Evolutionary conservation across 2,329 filamentous ascomycete species (phyloP).

Genomic region (Amauroascus verrucosus): DNA sequence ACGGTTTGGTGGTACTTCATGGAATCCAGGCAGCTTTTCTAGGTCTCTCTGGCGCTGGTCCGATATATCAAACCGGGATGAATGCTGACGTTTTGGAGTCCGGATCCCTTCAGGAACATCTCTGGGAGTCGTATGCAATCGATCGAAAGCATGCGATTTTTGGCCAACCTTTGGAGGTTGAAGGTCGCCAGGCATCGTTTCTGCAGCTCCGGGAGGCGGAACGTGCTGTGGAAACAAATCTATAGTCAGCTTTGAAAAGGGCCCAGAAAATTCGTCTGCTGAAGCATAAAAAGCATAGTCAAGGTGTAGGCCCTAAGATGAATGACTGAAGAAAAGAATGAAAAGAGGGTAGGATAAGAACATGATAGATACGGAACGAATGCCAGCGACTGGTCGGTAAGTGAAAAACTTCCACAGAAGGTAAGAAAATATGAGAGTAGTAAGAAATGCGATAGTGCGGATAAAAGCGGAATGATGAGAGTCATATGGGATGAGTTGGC

Average conservation of each 20-base stretch:
- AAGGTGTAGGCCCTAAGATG: not conserved
- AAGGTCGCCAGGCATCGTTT: slow-evolving; percentile 96
- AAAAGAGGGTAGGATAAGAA: not conserved
- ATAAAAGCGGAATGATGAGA: too few species aligned
- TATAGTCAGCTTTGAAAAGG: slow-evolving; percentile 2
- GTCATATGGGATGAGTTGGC: too few species aligned
- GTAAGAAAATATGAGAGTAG: too few species aligned
- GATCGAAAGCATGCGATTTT: slow-evolving; percentile 81
- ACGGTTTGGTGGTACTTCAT: slow-evolving; percentile 90
- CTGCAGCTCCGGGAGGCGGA: slow-evolving; percentile 81
- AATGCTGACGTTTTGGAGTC: slow-evolving; percentile 93
- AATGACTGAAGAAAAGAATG: not conserved
- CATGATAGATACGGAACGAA: too few species aligned
- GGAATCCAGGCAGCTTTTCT: slow-evolving; percentile 94
- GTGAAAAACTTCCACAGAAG: too few species aligned
- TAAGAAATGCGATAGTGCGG: too few species aligned
- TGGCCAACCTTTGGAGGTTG: slow-evolving; percentile 83
- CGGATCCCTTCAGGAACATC: slow-evolving; percentile 91
- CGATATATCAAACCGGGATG: slow-evolving; percentile 94
- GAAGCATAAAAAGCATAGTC: not conserved
- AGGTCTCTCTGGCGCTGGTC: slow-evolving; percentile 79
- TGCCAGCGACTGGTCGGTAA: too few species aligned
- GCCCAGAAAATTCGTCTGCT: not conserved
- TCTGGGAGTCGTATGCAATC: slow-evolving; percentile 86
- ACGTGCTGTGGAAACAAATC: slow-evolving; percentile 53